Evolutionary conservation across 345 rosid species (phyloP).

Genomic region (Gossypium longicalyx): DNA sequence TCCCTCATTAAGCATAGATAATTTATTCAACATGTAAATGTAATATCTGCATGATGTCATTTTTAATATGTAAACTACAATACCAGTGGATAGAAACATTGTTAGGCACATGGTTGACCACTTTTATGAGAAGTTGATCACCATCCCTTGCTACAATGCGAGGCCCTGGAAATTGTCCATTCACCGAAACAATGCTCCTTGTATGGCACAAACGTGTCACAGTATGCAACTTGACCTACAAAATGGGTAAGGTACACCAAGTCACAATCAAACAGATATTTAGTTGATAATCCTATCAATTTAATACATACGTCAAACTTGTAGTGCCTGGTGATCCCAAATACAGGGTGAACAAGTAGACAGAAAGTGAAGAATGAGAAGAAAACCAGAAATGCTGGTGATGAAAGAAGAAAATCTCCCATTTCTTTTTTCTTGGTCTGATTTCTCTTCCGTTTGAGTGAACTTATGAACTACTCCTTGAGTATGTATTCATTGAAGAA

Average conservation of each 20-base stretch:
- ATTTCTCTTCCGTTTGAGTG: not conserved
- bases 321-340: constrained; percentile 68
- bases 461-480: constrained; percentile 5
- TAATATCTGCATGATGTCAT: not conserved
- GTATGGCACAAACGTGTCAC: constrained; percentile 49
- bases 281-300: not conserved
- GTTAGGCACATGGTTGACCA: constrained; percentile 44
- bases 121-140: constrained; percentile 48
- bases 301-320: constrained; percentile 49
- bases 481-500: not conserved
- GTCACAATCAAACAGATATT: not conserved
- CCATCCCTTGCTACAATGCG: constrained; percentile 52
- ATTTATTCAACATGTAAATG: not conserved
- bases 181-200: constrained; percentile 52
- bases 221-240: constrained; percentile 40
- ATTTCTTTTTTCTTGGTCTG: constrained; percentile 10
- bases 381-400: constrained; percentile 19
- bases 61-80: not conserved
- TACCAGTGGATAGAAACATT: constrained; percentile 60
- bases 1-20: not conserved
- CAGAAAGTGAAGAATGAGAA: constrained; percentile 20
- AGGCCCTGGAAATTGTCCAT: constrained; percentile 59
- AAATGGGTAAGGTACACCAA: not conserved
- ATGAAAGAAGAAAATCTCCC: constrained; percentile 31
- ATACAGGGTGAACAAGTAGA: constrained; percentile 33